Conservation (phyloP, 495 filamentous ascomycete species). For the Durotheca rogersii region DNA sequence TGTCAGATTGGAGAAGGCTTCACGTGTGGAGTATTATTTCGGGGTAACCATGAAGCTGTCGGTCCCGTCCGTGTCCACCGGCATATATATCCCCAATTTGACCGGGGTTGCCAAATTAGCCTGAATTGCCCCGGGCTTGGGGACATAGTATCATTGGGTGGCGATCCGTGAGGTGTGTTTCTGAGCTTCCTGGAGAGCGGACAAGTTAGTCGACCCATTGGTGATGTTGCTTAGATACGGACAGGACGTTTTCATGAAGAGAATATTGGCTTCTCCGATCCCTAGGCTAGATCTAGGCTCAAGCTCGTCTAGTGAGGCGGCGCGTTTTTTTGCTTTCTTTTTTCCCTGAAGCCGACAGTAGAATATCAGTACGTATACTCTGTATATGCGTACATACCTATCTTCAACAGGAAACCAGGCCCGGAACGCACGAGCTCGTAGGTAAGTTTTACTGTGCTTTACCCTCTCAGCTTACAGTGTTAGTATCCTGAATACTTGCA, state of each 20-base stretch:
- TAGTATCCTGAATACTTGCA: no score
- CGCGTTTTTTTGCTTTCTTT: no score
- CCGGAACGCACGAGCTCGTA: no score
- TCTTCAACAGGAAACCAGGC: no score
- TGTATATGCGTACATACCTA: no score
- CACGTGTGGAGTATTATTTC: conserved; percentile 23
- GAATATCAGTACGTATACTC: no score
- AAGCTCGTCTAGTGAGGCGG: neutral
- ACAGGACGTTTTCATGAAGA: neutral
- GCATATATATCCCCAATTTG: neutral
- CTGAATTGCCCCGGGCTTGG: conserved; percentile 25
- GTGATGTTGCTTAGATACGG: neutral
- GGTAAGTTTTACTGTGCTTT: no score
- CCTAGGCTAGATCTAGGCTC: neutral
- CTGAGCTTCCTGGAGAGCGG: no score
- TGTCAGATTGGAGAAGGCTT: conserved; percentile 20
- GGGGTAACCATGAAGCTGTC: conserved; percentile 15
- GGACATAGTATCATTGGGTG: conserved; percentile 9
- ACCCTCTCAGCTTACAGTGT: no score
- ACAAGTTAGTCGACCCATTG: neutral
- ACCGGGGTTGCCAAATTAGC: conserved; percentile 28
- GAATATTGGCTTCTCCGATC: neutral
- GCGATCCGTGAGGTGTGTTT: conserved; percentile 19
- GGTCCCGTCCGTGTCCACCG: neutral
- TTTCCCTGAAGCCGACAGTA: no score